Evolutionary conservation across 2,329 filamentous ascomycete species (phyloP), one percentile per base, ranked within the genome.

Genomic region (Didymella exigua): DNA sequence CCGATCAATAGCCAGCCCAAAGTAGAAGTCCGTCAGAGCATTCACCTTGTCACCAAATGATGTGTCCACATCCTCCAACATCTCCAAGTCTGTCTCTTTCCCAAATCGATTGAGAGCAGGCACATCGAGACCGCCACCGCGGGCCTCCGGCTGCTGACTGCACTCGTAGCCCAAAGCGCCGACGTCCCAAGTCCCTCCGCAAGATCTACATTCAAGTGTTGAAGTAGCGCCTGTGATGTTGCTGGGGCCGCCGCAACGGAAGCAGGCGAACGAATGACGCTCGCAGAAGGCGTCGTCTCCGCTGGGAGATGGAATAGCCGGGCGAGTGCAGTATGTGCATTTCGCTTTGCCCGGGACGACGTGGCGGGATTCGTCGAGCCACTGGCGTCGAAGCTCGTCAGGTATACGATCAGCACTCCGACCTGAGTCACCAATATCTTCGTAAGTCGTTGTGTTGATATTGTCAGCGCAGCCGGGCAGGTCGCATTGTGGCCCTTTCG

Each of bases 381-480:
- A 71, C 33, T 68, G 60, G 2, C 61, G 58, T 13, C 71, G 64
- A 0, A 79, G 57, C 8, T 69, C 66, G 11, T 74, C 71, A 0
- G 79, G 78, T 8, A 81, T 77, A 3, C 79, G 75, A 41, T 78
- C 73, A 9, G 47, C 50, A 19, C 73, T 77, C 10, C 76, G 68
- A 6, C 71, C 70, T 0, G 75, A 76, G 46, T 80, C 77, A 1
- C 74, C 74, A 5, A 66, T 61, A 19, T 77, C 74, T 34, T 78
- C 73, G 19, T 60, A 68, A 0, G 71, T 75, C 9, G 71, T 50
- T n/a, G 62, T 72, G 7, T 66, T 60, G 2, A 74, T 51, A 52
- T 65, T 68, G 5, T 71, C 65, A 37, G 65, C 71, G 38, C 79
- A 65, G 27, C 56, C 48, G 19, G 59, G 27, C 6, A 72, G 62